Percentiles rank a stretch among this genome's conserved stretches.
These are phyloP conservation scores for Kalmusia sp. DNA, from an alignment of 2,329 filamentous ascomycete species.

Conservation along the genomic window DNA sequence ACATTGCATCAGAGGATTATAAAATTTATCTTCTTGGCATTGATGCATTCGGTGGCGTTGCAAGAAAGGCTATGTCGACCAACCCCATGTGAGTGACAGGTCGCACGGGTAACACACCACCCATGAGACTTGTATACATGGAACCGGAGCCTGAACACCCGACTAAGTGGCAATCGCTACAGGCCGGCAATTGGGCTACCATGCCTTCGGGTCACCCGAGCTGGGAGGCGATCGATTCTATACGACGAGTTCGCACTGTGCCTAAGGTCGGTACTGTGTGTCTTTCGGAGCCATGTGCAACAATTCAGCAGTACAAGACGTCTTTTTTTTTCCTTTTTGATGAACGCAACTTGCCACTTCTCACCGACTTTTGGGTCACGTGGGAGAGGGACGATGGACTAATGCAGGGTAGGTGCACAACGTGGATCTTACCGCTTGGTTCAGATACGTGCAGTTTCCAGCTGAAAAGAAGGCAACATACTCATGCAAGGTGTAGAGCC, in stretches of 20 bases:
- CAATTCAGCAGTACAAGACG: background rate
- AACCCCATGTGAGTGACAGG: background rate
- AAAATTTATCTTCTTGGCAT: no score
- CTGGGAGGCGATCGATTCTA: conserved; percentile 64
- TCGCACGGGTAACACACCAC: background rate
- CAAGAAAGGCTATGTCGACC: no score
- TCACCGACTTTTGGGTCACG: background rate
- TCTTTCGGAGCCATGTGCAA: background rate
- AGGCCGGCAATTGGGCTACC: conserved; percentile 74
- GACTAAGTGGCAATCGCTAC: conserved; percentile 73
- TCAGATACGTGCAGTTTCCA: no score
- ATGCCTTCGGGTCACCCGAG: conserved; percentile 70
- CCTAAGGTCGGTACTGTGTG: conserved; percentile 70
- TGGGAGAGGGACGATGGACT: background rate
- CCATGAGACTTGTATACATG: background rate
- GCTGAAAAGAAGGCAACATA: no score
- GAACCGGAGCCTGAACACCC: background rate
- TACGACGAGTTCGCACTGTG: conserved; percentile 79
- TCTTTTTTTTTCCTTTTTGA: background rate
- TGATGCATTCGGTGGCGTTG: no score
- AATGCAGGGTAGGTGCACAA: conserved; percentile 72
- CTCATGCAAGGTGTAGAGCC: no score
- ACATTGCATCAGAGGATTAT: no score
- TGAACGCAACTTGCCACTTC: background rate
- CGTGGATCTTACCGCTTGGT: conserved; percentile 67